Evolutionary conservation across 1,139 yeast species (phyloP).

Genomic region (Debaryomyces subglobosus): DNA sequence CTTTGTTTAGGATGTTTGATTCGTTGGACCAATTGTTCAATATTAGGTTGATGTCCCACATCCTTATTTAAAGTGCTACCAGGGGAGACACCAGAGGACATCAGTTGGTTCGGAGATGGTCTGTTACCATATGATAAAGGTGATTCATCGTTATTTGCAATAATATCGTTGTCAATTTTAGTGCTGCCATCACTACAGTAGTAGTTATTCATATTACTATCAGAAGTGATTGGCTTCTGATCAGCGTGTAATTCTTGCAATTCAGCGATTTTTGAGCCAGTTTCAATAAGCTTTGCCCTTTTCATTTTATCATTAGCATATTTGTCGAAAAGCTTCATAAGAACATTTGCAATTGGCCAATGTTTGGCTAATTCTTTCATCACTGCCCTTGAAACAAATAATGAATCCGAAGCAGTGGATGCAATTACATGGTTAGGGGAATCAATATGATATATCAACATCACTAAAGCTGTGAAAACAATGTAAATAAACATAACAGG

Average conservation of each 20-base stretch:
- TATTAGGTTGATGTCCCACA: slow-evolving; percentile 18
- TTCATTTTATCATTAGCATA: slow-evolving; percentile 50
- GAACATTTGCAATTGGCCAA: slow-evolving; percentile 49
- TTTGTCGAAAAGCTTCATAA: slow-evolving; percentile 46
- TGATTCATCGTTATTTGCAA: not conserved
- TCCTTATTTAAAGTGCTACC: slow-evolving; percentile 19
- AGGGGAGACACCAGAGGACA: slow-evolving; percentile 37
- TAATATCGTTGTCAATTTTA: not conserved
- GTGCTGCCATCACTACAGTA: slow-evolving; percentile 15
- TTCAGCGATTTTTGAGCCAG: slow-evolving; percentile 41
- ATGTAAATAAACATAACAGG: slow-evolving; percentile 61
- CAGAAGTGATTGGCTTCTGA: slow-evolving; percentile 29
- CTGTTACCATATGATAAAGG: not conserved
- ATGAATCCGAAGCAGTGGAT: slow-evolving; percentile 61
- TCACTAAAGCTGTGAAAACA: slow-evolving; percentile 69
- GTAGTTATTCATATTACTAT: slow-evolving; percentile 23
- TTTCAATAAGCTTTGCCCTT: slow-evolving; percentile 48
- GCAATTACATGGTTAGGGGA: slow-evolving; percentile 59
- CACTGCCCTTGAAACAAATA: slow-evolving; percentile 54
- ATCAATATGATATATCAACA: slow-evolving; percentile 75
- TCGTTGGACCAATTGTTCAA: slow-evolving; percentile 39
- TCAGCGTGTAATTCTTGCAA: slow-evolving; percentile 37
- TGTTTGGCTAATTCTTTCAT: slow-evolving; percentile 54
- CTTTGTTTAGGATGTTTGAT: slow-evolving; percentile 23
- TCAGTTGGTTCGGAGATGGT: slow-evolving; percentile 9